Evolutionary conservation across 768 basidiomycete genomes (phyloP), one percentile per base, ranked within the genome.

Genomic region (Boletus bicolor): DNA sequence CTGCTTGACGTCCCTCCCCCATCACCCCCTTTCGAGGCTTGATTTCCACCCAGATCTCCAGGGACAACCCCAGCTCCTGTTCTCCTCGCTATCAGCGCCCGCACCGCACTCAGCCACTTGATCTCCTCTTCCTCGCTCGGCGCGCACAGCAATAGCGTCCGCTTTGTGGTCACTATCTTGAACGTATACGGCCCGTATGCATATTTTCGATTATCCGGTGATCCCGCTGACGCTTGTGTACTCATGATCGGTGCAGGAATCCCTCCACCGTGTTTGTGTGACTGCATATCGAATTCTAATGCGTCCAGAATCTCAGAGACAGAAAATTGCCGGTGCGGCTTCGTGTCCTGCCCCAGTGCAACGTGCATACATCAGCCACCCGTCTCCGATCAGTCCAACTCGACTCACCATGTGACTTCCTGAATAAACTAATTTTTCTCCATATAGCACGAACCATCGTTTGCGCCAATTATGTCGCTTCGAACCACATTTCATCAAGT

Each of bases 71-170:
- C 79, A 9, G 76, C 73, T 10, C 77, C 83, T 8, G 77, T 77
- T 60, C 91, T 77, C 51, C 91, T 78, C 19, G 89, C 88, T 59
- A 98, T 88, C 67, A 99, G 79, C 57, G 93, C 93, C 49, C 93
- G 86, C 38, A 98, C 84, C 10, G 96, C 93, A 49, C 94, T 93
- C 45, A 99, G 77, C 97, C 97, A 99, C 72, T 89, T 91, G 71
- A 98, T 95, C 75, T 98, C 97, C 64, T 98, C 96, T 64, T 98
- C 97, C 71, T 99, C 97, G 55, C 82, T 87, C 15, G 97, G 96
- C 7, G 97, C 97, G 64, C 94, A 97, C 26, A 98, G 77, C 51
- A 96, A 72, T 55, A 93, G 75, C 17, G 91, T 89, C 57, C 93
- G 84, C 72, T 96, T 94, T 51, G 96, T 94, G 37, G 94, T 97